Base-by-base conservation (phyloP, 2,329 filamentous ascomycete species). In the Salinomyces thailandicus region DNA sequence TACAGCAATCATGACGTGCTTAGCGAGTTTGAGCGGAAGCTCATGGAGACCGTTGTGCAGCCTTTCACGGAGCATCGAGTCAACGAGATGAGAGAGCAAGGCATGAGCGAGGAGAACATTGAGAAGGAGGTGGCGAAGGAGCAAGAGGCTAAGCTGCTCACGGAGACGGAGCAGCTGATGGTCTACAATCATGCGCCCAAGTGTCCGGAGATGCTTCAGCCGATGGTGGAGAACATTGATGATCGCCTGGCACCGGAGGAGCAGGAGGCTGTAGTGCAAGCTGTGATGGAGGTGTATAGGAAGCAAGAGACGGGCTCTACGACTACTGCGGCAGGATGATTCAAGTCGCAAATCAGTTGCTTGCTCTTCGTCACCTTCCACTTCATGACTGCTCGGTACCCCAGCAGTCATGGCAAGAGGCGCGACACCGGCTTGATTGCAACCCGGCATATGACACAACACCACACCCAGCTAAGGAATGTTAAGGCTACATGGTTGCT, bases 161-260 rank as follows among this genome's bases (percentile, higher is more conserved):
- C 54, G 18, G 54, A 57, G 42, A 47, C 53, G 27, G 57, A 60
- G 38, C 33, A 54, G 31, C 39, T 59, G 30, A 52, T 56, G 46
- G 36, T 60, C 6, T 49, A 51, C 31, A 60, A 60, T 34, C 47
- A 52, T 24, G 52, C 55, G 29, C 57, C 57, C 22, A 43, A 44
- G 35, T 46, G 48, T 15, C 39, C 52, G 9, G 51, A 57, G 44
- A 50, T 55, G 42, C 35, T 60, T 37, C 46, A 57, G 44, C 53
- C 55, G 8, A 58, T 59, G 49, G 50, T 60, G 19, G 57, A 59
- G 43, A 53, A 54, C 36, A 41, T 45, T 19, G 57, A 58, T 28
- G 52, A 53, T 15, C 39, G 57, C 18, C 59, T 56, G 18, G 49
- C 49, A 2, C 37, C 38, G 0, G 54, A 59, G 31, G 54, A 60